A percentile compares a stretch with the other conserved stretches of the same genome.
phyloP scores from a whole-genome alignment of 208 protist genomes.

The Herpetomonas tarakana region DNA sequence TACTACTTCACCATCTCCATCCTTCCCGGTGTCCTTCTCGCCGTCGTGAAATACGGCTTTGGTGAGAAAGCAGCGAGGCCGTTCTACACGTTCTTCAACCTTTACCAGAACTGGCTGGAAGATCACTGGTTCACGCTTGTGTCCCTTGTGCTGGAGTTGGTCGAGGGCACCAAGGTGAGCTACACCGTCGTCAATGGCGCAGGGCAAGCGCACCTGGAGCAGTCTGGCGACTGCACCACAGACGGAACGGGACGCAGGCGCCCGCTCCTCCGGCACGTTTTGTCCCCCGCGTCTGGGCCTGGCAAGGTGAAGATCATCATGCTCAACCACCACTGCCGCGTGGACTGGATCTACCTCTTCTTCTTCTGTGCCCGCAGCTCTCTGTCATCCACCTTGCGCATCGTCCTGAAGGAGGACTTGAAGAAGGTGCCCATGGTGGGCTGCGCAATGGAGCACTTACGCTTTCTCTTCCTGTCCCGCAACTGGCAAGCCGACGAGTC shows the following conservation, averaged over 20 bases:
- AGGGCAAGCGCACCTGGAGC: conserved; percentile 35
- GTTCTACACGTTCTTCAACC: conserved; percentile 22
- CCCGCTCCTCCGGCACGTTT: conserved; percentile 19
- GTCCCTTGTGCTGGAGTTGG: conserved; percentile 39
- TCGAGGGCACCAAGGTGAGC: conserved; percentile 44
- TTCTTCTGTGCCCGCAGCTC: conserved; percentile 26
- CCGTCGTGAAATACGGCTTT: conserved; percentile 28
- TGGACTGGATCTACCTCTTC: conserved; percentile 73
- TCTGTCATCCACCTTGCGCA: conserved; percentile 34
- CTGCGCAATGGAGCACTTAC: conserved; percentile 75
- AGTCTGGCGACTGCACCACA: conserved; percentile 11
- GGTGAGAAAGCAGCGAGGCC: conserved; percentile 7
- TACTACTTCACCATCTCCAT: conserved; percentile 19
- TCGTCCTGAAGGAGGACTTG: conserved; percentile 71
- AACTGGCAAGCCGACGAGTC: conserved; percentile 69
- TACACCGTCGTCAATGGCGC: conserved; percentile 65
- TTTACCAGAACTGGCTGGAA: conserved; percentile 30
- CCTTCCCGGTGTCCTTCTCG: conserved; percentile 19
- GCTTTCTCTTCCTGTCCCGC: conserved; percentile 84
- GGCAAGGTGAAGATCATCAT: conserved; percentile 84
- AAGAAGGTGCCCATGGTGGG: conserved; percentile 57
- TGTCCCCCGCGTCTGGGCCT: conserved; percentile 31
- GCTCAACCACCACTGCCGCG: conserved; percentile 80
- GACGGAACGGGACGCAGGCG: conserved; percentile 7
- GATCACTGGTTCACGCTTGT: conserved; percentile 44